Percentiles rank a stretch among this genome's conserved stretches.
phyloP scores from a whole-genome alignment of 1,284 basidiomycete genomes.

The Dichomitus squalens region DNA sequence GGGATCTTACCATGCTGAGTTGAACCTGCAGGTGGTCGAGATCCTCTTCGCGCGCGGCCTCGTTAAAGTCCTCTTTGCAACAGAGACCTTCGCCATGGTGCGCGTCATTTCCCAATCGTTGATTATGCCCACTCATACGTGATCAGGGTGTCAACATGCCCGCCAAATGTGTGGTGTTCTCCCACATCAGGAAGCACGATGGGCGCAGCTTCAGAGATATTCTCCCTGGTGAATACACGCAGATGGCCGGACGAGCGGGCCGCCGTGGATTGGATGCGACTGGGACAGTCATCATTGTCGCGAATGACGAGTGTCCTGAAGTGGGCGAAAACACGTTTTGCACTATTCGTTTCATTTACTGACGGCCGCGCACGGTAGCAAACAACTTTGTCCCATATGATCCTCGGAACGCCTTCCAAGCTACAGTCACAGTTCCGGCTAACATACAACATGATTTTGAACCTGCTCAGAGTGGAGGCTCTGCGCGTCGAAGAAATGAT shows the following conservation, averaged over 20 bases:
- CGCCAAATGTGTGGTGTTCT: slow-evolving; percentile 96
- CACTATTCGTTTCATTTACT: slow-evolving; percentile 6
- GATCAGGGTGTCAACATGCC: slow-evolving; percentile 98
- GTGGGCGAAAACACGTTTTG: slow-evolving; percentile 43
- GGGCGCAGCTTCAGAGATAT: slow-evolving; percentile 91
- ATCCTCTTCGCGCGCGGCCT: slow-evolving; percentile 95
- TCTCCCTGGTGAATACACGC: slow-evolving; percentile 92
- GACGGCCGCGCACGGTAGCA: slow-evolving; percentile 49
- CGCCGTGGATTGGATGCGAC: slow-evolving; percentile 94
- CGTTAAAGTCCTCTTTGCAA: slow-evolving; percentile 97
- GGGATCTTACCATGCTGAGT: neutral
- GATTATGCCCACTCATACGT: slow-evolving; percentile 2
- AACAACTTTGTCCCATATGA: slow-evolving; percentile 82
- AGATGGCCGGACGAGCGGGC: slow-evolving; percentile 99
- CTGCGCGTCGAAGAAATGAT: slow-evolving; percentile 99
- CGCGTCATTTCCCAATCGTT: neutral
- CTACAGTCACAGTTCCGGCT: slow-evolving; percentile 97
- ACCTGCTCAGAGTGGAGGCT: slow-evolving; percentile 94
- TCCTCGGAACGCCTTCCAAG: slow-evolving; percentile 90
- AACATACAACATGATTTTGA: slow-evolving; percentile 99
- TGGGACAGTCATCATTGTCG: slow-evolving; percentile 93
- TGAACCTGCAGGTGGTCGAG: slow-evolving; percentile 79
- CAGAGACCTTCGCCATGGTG: slow-evolving; percentile 99
- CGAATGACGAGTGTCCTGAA: slow-evolving; percentile 85
- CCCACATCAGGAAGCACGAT: slow-evolving; percentile 94